These are phyloP conservation scores for Phytophthora sp. DNA, from an alignment of 352 stramenopile genomes.

Conservation along the genomic window DNA sequence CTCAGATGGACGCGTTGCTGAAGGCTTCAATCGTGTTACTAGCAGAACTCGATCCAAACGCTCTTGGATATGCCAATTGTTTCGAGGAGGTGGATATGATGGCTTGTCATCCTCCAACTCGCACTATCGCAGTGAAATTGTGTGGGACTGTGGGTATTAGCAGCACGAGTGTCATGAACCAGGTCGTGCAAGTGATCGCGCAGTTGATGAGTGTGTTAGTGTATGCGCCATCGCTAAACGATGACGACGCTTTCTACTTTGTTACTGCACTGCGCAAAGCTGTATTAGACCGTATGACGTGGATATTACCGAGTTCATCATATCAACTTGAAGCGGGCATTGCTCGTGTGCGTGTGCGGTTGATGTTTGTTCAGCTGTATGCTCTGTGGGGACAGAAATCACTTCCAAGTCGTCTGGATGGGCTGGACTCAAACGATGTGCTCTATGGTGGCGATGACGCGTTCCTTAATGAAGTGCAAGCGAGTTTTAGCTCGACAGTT, in stretches of 20 bases:
- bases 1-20: constrained; percentile 87
- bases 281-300: constrained; percentile 53
- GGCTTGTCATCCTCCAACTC: neutral
- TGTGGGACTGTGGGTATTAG: constrained; percentile 19
- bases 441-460: constrained; percentile 72
- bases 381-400: constrained; percentile 62
- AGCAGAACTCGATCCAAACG: constrained; percentile 59
- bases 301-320: constrained; percentile 18
- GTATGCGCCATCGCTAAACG: constrained; percentile 75
- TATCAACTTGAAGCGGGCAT: constrained; percentile 24
- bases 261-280: constrained; percentile 77
- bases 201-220: constrained; percentile 73
- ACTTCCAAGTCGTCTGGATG: constrained; percentile 40
- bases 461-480: constrained; percentile 62
- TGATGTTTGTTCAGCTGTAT: constrained; percentile 63
- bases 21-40: constrained; percentile 83
- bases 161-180: constrained; percentile 10
- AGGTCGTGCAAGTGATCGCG: constrained; percentile 42
- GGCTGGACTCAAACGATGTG: constrained; percentile 87
- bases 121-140: constrained; percentile 8
- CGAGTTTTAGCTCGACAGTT: constrained; percentile 53
- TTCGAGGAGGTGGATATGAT: no score
- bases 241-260: constrained; percentile 90
- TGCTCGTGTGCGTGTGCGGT: constrained; percentile 44
- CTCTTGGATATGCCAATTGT: constrained; percentile 7